Evolutionary conservation across 2,329 filamentous ascomycete genomes (phyloP).

Genomic region (Aspergillus persii): DNA sequence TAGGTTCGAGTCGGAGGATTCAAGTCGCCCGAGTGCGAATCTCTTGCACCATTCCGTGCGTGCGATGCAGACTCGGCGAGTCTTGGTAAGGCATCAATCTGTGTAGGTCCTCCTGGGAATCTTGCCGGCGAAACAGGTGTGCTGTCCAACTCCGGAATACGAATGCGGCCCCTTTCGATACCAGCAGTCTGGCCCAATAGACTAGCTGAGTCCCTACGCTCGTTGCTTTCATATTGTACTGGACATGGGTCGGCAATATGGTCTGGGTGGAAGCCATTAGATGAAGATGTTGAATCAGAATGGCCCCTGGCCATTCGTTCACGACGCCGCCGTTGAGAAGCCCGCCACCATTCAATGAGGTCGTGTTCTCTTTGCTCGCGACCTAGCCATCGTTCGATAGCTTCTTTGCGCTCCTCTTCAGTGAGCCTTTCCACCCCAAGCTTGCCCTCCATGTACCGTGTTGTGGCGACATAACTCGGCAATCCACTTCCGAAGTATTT

Average conservation of each 20-base stretch:
- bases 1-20: too few relatives aligned
- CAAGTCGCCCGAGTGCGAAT: too few relatives aligned
- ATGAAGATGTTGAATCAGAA: neutral
- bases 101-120: too few relatives aligned
- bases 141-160: neutral
- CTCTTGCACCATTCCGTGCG: too few relatives aligned
- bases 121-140: neutral
- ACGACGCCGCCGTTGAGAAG: neutral
- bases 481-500: neutral
- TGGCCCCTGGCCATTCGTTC: neutral
- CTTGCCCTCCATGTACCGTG: neutral
- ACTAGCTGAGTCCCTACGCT: neutral
- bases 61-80: too few relatives aligned
- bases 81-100: too few relatives aligned
- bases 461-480: neutral
- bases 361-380: neutral
- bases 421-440: neutral
- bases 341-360: neutral
- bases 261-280: neutral
- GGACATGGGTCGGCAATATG: neutral
- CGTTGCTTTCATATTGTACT: neutral
- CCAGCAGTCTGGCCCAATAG: neutral
- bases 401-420: neutral
- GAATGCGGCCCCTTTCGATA: neutral
- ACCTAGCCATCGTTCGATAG: neutral